Conservation (phyloP, 1,139 yeast genomes). For the Eremothecium gossypii region DNA sequence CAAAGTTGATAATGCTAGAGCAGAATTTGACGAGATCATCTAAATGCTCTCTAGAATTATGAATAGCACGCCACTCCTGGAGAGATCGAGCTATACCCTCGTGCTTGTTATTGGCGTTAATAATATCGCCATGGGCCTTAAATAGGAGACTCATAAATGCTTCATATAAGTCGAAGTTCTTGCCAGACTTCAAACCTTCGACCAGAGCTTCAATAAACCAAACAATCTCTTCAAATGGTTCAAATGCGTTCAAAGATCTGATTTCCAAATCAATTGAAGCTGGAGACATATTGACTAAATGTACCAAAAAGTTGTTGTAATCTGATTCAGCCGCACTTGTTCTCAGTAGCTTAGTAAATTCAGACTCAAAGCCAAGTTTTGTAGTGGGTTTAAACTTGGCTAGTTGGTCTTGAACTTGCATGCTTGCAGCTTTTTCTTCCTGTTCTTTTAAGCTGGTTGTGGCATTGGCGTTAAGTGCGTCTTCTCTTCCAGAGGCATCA, state of each 20-base stretch:
- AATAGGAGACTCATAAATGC: slow-evolving; percentile 72
- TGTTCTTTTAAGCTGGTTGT: slow-evolving; percentile 14
- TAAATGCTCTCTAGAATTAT: slow-evolving; percentile 39
- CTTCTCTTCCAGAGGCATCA: slow-evolving; percentile 55
- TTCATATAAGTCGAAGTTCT: slow-evolving; percentile 41
- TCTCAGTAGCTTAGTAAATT: slow-evolving; percentile 60
- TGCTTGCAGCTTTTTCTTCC: slow-evolving; percentile 10
- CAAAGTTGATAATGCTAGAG: slow-evolving; percentile 66
- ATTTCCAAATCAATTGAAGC: slow-evolving; percentile 78
- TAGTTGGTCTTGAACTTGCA: slow-evolving; percentile 21
- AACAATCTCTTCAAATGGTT: slow-evolving; percentile 49
- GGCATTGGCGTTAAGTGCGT: slow-evolving; percentile 24
- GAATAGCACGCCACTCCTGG: slow-evolving; percentile 41
- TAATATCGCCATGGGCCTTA: slow-evolving; percentile 74
- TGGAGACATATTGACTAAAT: slow-evolving; percentile 61
- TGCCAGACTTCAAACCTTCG: slow-evolving; percentile 47
- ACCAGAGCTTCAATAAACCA: slow-evolving; percentile 58
- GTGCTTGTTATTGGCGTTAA: slow-evolving; percentile 39
- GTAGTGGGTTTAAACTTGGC: slow-evolving; percentile 29
- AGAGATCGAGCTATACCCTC: slow-evolving; percentile 39
- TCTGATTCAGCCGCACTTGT: slow-evolving; percentile 37
- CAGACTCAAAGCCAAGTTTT: slow-evolving; percentile 50
- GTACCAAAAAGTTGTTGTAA: slow-evolving; percentile 43
- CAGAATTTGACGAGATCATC: slow-evolving; percentile 74
- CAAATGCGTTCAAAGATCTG: slow-evolving; percentile 58